phyloP scores from a whole-genome alignment of 2,329 filamentous ascomycete genomes.

The Paraphoma sp. region DNA sequence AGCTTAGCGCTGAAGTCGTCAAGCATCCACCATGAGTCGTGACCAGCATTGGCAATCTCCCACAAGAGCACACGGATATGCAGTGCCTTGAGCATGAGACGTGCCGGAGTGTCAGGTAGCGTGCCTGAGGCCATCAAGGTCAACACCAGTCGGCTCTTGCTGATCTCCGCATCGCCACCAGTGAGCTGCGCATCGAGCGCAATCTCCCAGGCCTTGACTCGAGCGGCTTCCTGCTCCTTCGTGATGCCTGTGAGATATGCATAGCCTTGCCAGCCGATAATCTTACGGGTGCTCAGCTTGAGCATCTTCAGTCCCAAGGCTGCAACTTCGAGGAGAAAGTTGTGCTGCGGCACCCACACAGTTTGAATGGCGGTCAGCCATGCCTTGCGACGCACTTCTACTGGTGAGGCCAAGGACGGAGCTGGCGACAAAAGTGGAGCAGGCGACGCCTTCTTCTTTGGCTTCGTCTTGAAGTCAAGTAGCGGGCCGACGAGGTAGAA shows the following conservation, averaged over 20 bases:
- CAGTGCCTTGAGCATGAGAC: constrained; percentile 89
- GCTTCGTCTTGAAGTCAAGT: constrained; percentile 64
- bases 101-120: constrained; percentile 79
- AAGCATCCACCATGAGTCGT: constrained; percentile 68
- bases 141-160: constrained; percentile 82
- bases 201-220: constrained; percentile 91
- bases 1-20: constrained; percentile 75
- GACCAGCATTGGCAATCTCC: constrained; percentile 72
- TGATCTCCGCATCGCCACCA: constrained; percentile 88
- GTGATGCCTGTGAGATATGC: constrained; percentile 80
- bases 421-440: constrained; percentile 55
- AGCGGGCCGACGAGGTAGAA: constrained; percentile 65
- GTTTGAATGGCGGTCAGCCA: constrained; percentile 94
- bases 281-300: constrained; percentile 80
- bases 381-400: constrained; percentile 83
- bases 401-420: constrained; percentile 79
- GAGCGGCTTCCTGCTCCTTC: constrained; percentile 82
- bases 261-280: constrained; percentile 79
- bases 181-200: constrained; percentile 91
- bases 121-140: constrained; percentile 89
- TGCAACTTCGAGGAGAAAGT: constrained; percentile 83
- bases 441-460: constrained; percentile 55
- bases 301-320: constrained; percentile 80
- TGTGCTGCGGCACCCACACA: constrained; percentile 88
- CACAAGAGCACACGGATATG: constrained; percentile 90